Evolutionary conservation across 1,284 basidiomycete species (phyloP), one percentile per base, ranked within the genome.

Genomic region (Microbotryomycetes sp.): DNA sequence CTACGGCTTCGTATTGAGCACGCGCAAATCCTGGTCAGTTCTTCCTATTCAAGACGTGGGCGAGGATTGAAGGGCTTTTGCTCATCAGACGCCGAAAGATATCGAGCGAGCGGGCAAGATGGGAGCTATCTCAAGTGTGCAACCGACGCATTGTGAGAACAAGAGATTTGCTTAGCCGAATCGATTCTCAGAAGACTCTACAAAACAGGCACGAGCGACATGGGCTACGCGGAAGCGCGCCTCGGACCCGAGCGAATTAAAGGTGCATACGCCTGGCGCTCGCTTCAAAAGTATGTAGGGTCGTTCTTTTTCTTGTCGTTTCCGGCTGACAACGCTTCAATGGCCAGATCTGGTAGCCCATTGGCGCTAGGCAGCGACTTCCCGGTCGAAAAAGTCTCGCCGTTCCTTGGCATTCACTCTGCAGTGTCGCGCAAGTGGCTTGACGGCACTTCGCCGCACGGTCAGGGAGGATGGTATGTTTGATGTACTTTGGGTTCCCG

Each of bases 281-380:
- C 85, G 0, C 79, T 93, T 46, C 78, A 91, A 6, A 74, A 80
- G 87, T 89, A 63, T 66, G 83, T 74, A 7, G 15, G 58, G 28
- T 49, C 26, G 9, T 3, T 11, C 31, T 30, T 56, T 65, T 24
- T 46, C 35, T 9, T 9, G 9, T 11, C 18, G 35, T 18, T 41
- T 41, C 11, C 18, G 9, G 35, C 45, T 28, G 48, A 26, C 35
- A 57, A 31, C 51, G 45, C 52, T 45, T 24, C 23, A 23, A 29
- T 35, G 2, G 11, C 26, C 47, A 65, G 57, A 1, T 53, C 56
- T 2, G 79, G 77, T 2, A 78, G 77, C 0, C 72, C 85, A 13
- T 80, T 92, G 3, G 85, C 88, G 0, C 79, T 94, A 0, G 91
- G 92, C 11, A 90, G 89, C 2, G 92, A 96, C 75, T 94, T 94